Evolutionary conservation across 78 protist genomes (phyloP), one percentile per base, ranked within the genome.

Genomic region (Emiliania huxleyi): DNA sequence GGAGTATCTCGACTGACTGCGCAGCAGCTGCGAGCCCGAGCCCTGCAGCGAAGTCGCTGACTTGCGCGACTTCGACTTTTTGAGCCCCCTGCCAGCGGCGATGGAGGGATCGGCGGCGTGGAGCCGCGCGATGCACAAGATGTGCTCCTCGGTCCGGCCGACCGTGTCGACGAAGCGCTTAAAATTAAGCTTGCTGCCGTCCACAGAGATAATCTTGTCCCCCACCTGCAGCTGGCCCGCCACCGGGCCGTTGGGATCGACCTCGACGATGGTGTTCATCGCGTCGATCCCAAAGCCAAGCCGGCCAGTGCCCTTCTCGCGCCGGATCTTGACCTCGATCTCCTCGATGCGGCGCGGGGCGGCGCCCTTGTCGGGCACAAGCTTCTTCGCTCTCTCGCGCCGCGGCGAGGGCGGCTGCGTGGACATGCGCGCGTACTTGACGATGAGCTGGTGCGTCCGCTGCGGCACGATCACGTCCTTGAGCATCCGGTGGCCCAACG

Each of bases 331-430:
- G 29, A 81, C 56, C 25, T 44, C 40, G 38, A 44, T 0, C 89
- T 81, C 89, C 89, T 81, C 85, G 85, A 77, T 77, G 49, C 87
- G 87, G 18, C 48, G 87, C 1, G 87, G 87, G 52, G 87, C 87
- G 21, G 87, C 25, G 87, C 52, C 52, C 37, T 62, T 26, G 75
- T 19, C 75, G 3, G 23, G 75, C n/a, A 4, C 11, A 2, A 8
- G 11, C 75, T 62, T 8, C 75, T 21, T 62, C 37, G 75, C 75
- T 8, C 62, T 8, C 62, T 8, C 8, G 15, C 62, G 62, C 33
- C 11, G n/a, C 12, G 75, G 75, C 75, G 11, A 21, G 8, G 75
- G 75, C n/a, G 23, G 75, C 56, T 44, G 89, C 29, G 89, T 26
- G 12, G 89, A 44, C 56, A 42, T 25, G 29, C 89, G 89, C 48